These are phyloP conservation scores for Pleurotus ostreatus DNA, from an alignment of 768 basidiomycete species.

Conservation along the genomic window DNA sequence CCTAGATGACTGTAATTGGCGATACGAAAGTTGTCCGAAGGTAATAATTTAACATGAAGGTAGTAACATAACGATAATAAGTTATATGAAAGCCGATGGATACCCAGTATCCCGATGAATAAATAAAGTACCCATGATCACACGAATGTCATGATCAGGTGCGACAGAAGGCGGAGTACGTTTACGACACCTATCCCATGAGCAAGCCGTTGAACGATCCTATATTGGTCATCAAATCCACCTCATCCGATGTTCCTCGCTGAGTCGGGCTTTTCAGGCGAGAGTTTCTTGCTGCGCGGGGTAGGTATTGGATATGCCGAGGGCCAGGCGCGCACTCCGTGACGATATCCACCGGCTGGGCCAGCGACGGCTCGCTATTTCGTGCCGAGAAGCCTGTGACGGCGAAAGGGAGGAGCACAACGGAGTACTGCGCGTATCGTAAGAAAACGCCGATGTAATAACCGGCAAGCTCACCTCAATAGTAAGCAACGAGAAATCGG, in stretches of 20 bases:
- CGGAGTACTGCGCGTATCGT: constrained; percentile 13
- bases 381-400: constrained; percentile 15
- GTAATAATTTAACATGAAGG: no score
- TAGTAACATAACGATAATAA: no score
- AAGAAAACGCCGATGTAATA: neutral
- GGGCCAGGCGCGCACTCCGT: constrained; percentile 23
- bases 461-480: constrained; percentile 19
- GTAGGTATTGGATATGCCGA: neutral
- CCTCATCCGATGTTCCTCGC: neutral
- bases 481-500: constrained; percentile 21
- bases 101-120: no score
- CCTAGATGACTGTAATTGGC: no score
- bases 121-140: no score
- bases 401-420: constrained; percentile 21
- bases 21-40: no score
- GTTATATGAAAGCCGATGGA: no score
- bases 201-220: neutral
- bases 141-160: no score
- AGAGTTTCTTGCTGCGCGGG: neutral
- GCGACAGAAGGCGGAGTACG: no score
- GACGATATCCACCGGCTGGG: constrained; percentile 22
- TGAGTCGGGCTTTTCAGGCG: neutral
- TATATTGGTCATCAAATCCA: neutral
- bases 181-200: neutral
- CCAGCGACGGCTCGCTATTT: constrained; percentile 13